Base-by-base conservation (phyloP, 2,329 filamentous ascomycete species). In the Ceratocystis destructans region DNA sequence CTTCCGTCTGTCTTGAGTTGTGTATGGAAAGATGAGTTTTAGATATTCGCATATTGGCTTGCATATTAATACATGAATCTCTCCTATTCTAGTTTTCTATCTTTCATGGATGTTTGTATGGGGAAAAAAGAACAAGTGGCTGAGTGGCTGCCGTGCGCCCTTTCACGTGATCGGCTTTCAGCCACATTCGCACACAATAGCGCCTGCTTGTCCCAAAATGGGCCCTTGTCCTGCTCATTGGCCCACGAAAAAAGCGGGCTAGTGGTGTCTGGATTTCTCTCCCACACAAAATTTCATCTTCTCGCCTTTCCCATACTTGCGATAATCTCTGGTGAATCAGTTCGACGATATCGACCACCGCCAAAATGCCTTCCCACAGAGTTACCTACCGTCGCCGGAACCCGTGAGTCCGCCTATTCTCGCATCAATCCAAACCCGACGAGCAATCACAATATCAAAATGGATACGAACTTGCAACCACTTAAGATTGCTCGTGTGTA, bases 361-460 rank as follows among this genome's bases (percentile, higher is more conserved):
- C 76, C 79, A 83, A 76, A 79, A 85, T 85, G 82, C 77, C 79
- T 72, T 76, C 79, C 77, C 79, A 82, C 75, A 77, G 82, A 77
- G 81, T 84, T 73, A 83, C 81, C 75, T 85, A 88, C 83, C 86
- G 87, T 80, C 86, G 87, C 78, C 86, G 87, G 78, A 90, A 90
- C 82, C 84, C 84, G 87, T 90, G 85, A 81, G 87, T 86, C 61
- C 41, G 66, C 46, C 48, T 45, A 63, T 62, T 45, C 15, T 59
- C 55, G 55, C 55, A 59, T 12, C 28, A 59, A 37, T 37, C 55
- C 22, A 17, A 59, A 37, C 10, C 17, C 17, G 15, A 37, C 31
- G 6, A 33, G 55, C 55, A 59, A 37, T 37, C 15, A 28, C 15
- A 37, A 59, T 37, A n/a, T 37, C 55, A 37, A 59, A 59, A 37